phyloP scores from a whole-genome alignment of 2,329 filamentous ascomycete genomes.

The Acrodontium crateriforme region DNA sequence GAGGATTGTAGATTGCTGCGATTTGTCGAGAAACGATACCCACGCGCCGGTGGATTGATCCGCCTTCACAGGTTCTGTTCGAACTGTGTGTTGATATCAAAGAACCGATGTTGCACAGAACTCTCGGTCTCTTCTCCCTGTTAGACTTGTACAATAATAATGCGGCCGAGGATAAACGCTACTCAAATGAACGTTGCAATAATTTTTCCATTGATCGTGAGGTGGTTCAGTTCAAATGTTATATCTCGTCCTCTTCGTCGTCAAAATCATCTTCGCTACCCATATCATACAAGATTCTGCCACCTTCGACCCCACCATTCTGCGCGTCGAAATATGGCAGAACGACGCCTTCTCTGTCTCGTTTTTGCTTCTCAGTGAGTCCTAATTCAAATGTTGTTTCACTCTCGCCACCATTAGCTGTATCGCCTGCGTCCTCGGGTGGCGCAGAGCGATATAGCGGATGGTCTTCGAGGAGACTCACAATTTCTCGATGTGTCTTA shows the following conservation, averaged over 20 bases:
- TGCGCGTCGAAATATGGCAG: constrained; percentile 96
- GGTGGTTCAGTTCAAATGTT: no score
- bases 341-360: constrained; percentile 76
- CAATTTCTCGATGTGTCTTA: constrained; percentile 21
- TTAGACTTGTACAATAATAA: no score
- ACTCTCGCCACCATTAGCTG: constrained; percentile 31
- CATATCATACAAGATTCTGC: constrained; percentile 93
- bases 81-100: no score
- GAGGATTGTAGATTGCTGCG: no score
- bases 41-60: no score
- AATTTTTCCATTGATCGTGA: no score
- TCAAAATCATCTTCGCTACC: constrained; percentile 93
- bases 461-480: constrained; percentile 61
- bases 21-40: no score
- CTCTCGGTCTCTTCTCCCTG: no score
- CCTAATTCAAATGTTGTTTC: constrained; percentile 74
- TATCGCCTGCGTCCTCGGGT: constrained; percentile 24
- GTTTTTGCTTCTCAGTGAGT: constrained; percentile 79
- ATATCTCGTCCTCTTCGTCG: constrained; percentile 78
- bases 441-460: constrained; percentile 47
- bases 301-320: constrained; percentile 67
- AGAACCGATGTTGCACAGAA: no score
- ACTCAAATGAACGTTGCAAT: no score
- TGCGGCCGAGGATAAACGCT: no score
- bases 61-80: no score